These are phyloP conservation scores for Escallonia herrerae DNA, from an alignment of 129 eudicot genomes.

Conservation along the genomic window DNA sequence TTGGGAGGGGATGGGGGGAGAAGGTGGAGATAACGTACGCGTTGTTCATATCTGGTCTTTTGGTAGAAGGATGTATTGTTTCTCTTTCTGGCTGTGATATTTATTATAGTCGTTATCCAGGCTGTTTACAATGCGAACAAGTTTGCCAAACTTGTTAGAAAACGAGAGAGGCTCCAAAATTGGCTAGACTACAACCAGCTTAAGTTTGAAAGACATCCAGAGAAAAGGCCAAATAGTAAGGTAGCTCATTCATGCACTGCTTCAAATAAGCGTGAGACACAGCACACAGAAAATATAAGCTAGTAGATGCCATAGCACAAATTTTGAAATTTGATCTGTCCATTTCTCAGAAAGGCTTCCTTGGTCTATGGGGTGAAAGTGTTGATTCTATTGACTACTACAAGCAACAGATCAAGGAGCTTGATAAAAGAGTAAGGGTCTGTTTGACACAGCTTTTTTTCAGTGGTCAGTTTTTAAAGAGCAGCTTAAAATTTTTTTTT, in stretches of 20 bases:
- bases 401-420: slow-evolving; percentile 42
- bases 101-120: slow-evolving; percentile 26
- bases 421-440: slow-evolving; percentile 69
- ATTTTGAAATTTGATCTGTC: background rate
- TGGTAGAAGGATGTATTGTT: background rate
- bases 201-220: slow-evolving; percentile 72
- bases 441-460: too few species aligned
- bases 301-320: background rate
- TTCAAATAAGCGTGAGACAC: background rate
- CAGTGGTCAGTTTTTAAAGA: too few species aligned
- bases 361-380: slow-evolving; percentile 85
- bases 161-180: slow-evolving; percentile 75
- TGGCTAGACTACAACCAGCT: slow-evolving; percentile 93
- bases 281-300: too few species aligned
- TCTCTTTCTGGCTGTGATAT: background rate
- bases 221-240: slow-evolving; percentile 60
- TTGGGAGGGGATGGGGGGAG: too few species aligned
- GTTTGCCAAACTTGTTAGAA: slow-evolving; percentile 65
- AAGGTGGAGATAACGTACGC: too few species aligned
- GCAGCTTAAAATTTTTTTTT: too few species aligned
- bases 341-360: slow-evolving; percentile 66
- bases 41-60: too few species aligned
- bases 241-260: slow-evolving; percentile 24
- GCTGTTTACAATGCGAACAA: slow-evolving; percentile 91
- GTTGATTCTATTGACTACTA: slow-evolving; percentile 89